Evolutionary conservation across 805 yeast genomes (phyloP).

Genomic region (Candida pseudoglaebosa): DNA sequence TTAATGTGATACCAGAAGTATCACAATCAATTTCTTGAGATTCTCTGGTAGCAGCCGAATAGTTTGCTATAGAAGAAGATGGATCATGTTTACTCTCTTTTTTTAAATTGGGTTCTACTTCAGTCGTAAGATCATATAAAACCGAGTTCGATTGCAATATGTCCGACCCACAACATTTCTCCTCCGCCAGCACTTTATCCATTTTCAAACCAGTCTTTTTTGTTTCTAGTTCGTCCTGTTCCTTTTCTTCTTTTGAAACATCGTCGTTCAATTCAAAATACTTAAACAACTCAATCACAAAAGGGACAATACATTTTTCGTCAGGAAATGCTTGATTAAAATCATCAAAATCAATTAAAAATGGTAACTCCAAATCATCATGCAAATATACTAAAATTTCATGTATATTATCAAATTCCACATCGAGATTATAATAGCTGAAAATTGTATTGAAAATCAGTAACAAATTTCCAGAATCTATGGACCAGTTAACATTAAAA

Average conservation of each 20-base stretch:
- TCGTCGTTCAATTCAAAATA: constrained; percentile 19
- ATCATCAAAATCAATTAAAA: constrained; percentile 53
- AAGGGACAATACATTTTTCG: constrained; percentile 56
- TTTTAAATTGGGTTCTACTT: no score
- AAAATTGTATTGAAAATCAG: constrained; percentile 40
- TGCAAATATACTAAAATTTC: constrained; percentile 42
- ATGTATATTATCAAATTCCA: constrained; percentile 21
- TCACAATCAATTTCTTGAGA: no score
- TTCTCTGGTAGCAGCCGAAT: no score
- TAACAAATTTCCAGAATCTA: constrained; percentile 45
- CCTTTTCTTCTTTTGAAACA: constrained; percentile 1
- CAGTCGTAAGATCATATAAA: no score
- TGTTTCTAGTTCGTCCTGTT: constrained; percentile 4
- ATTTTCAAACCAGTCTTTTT: no score
- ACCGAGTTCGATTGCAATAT: no score
- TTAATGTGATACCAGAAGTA: no score
- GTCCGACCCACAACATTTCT: no score
- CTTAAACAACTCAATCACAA: constrained; percentile 57
- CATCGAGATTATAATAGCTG: constrained; percentile 26
- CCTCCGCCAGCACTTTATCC: no score
- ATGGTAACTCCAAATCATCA: constrained; percentile 45
- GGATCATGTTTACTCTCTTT: no score
- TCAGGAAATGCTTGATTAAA: constrained; percentile 49
- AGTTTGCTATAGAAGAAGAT: no score
- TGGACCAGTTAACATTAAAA: constrained; percentile 54